Evolutionary conservation across 2,329 filamentous ascomycete species (phyloP).

Genomic region (Pestalotiopsis sp.): DNA sequence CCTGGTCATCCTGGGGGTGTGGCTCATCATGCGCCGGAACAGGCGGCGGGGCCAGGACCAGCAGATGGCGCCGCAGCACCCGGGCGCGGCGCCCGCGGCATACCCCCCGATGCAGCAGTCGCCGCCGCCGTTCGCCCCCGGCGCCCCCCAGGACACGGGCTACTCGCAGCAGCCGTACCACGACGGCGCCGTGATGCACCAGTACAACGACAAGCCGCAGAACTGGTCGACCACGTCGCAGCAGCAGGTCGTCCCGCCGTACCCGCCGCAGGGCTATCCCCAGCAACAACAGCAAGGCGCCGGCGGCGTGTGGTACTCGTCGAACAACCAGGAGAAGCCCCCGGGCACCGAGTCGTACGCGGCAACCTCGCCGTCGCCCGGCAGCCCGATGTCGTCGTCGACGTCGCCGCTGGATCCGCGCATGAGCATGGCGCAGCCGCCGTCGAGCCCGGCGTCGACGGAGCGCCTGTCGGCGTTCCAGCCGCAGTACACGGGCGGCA

Average conservation of each 20-base stretch:
- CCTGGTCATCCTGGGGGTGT: constrained; percentile 41
- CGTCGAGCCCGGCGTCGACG: constrained; percentile 29
- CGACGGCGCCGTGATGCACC: constrained; percentile 13
- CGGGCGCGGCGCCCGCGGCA: constrained; percentile 5
- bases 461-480: constrained; percentile 22
- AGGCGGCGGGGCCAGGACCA: constrained; percentile 28
- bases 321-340: constrained; percentile 6
- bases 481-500: constrained; percentile 19
- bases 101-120: constrained; percentile 18
- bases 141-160: constrained; percentile 15
- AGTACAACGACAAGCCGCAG: neutral
- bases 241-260: constrained; percentile 1
- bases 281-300: neutral
- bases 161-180: constrained; percentile 13
- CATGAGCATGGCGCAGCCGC: constrained; percentile 18
- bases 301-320: constrained; percentile 4
- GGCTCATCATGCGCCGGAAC: constrained; percentile 42
- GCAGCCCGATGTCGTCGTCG: constrained; percentile 29
- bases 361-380: constrained; percentile 19
- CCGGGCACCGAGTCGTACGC: constrained; percentile 7
- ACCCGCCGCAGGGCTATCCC: constrained; percentile 2
- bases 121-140: neutral
- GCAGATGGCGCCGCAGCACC: constrained; percentile 15
- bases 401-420: constrained; percentile 16
- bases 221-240: neutral